Base-by-base conservation (phyloP, 257 asterid genomes). In the Perilla frutescens region DNA sequence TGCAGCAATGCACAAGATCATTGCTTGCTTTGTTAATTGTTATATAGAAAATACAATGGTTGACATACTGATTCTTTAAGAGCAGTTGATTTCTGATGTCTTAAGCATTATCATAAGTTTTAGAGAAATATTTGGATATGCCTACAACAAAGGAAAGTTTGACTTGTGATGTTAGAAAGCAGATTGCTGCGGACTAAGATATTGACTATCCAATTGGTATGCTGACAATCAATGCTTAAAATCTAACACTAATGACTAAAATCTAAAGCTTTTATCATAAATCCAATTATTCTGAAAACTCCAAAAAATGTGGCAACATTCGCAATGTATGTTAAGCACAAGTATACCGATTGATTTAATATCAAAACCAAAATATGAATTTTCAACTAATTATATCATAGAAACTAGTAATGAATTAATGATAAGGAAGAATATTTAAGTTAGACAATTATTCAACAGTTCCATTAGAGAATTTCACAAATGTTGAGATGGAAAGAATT, bases 211-310 rank as follows among this genome's bases (percentile, higher is more conserved):
- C 34, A 58, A 66, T 61, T 57, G 47, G 68, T 47, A 53, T 43
- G 31, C 3, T 32, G 6, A 20, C n/a, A 37, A 75, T 47, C 48
- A 14, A 32, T 64, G 53, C 9, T 32, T 47, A 32, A 54, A 53
- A 54, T 64, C 49, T 32, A 74, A 43, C 13, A 54, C 49, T 43
- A 31, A 15, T 43, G 41, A 66, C 61, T 9, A 43, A 47, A 66
- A 66, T 43, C 68, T 32, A 56, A 15, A 47, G 54, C 1, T 44
- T 53, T 45, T 47, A 39, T 49, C 12, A 11, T 50, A 61, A 37
- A 58, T 39, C 8, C 53, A 61, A 12, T 47, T 59, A 40, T 11
- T 50, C 26, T 2, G 3, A 41, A 12, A 51, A 8, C 26, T 68
- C 15, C 11, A 31, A 14, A 20, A 20, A 29, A 49, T 73, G 57